These are phyloP conservation scores for Corymbia maculata DNA, from an alignment of 345 rosid genomes.

Conservation along the genomic window DNA sequence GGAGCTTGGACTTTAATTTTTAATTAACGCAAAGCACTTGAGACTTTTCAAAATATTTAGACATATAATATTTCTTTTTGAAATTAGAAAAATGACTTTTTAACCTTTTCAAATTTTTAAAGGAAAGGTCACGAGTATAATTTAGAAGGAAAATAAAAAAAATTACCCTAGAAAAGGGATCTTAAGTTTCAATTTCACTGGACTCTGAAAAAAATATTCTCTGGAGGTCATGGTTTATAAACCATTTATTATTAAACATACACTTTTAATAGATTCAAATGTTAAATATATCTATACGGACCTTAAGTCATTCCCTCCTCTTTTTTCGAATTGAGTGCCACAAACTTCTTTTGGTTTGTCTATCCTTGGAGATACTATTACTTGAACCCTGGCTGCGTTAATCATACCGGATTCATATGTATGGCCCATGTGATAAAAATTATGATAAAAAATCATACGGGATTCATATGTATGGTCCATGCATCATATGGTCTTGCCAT, in stretches of 20 bases:
- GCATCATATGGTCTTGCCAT: not conserved
- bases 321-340: not conserved
- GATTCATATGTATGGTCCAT: not conserved
- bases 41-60: not conserved
- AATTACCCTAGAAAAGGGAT: not conserved
- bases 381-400: no score
- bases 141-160: not conserved
- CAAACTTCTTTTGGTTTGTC: not conserved
- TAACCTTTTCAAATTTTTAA: not conserved
- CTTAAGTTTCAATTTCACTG: not conserved
- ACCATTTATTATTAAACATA: not conserved
- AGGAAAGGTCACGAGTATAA: not conserved
- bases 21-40: not conserved
- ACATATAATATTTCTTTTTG: not conserved
- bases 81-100: not conserved
- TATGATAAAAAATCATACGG: not conserved
- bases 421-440: not conserved
- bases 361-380: not conserved
- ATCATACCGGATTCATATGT: not conserved
- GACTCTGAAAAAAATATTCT: not conserved
- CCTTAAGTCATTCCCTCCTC: not conserved
- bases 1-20: not conserved
- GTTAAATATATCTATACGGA: not conserved
- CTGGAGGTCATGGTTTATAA: not conserved
- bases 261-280: no score